Conservation (phyloP, 2,329 filamentous ascomycete species). For the Colletotrichum truncatum region DNA sequence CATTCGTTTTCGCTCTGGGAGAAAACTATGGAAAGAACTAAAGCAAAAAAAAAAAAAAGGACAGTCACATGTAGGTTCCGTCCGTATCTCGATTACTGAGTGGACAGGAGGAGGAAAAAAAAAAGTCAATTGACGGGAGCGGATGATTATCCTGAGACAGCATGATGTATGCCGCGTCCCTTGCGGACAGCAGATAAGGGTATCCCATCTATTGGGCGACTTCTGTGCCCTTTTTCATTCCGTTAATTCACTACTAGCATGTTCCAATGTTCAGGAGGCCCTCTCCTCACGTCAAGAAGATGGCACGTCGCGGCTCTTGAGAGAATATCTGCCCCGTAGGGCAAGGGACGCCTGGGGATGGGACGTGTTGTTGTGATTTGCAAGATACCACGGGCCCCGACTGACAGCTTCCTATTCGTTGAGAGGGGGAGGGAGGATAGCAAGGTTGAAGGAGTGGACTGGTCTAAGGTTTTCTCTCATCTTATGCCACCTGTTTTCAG, state of each 20-base stretch:
- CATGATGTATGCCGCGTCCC: constrained; percentile 4
- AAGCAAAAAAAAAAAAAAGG: too few relatives aligned
- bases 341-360: not conserved
- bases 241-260: constrained; percentile 21
- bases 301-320: not conserved
- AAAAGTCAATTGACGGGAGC: not conserved
- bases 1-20: too few relatives aligned
- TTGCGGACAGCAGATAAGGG: constrained; percentile 16
- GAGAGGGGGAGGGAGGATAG: not conserved
- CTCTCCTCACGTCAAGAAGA: constrained; percentile 19
- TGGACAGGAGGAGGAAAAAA: too few relatives aligned
- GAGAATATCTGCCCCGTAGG: not conserved
- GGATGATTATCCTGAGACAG: constrained; percentile 3
- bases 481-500: not conserved
- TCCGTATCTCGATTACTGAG: too few relatives aligned
- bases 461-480: constrained; percentile 8
- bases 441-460: not conserved
- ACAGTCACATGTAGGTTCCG: too few relatives aligned
- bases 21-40: too few relatives aligned
- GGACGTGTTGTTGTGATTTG: not conserved
- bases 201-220: constrained; percentile 18
- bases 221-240: not conserved
- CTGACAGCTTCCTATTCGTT: not conserved
- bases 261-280: not conserved
- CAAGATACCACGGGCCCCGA: not conserved